Conservation (phyloP, 1,284 basidiomycete genomes). For the Boletus albobrunnescens region DNA sequence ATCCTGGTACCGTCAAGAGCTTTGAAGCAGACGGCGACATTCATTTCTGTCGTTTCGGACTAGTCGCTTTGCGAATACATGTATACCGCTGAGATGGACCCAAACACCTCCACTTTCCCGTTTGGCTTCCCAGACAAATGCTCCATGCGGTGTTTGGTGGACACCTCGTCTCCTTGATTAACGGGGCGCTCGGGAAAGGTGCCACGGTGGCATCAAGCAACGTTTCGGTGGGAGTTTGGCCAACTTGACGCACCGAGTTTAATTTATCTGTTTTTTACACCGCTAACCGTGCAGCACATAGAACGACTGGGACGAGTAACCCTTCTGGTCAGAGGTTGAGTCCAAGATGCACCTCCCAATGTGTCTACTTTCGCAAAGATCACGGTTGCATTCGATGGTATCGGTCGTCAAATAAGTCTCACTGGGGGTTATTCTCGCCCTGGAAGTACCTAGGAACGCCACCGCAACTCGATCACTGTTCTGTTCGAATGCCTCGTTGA, state of each 20-base stretch:
- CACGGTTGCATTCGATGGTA: slow-evolving; percentile 24
- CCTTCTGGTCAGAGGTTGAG: slow-evolving; percentile 16
- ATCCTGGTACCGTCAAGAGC: too few relatives aligned
- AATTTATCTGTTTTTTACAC: neutral
- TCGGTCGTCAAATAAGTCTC: too few relatives aligned
- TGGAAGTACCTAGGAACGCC: slow-evolving; percentile 3
- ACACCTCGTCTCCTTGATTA: slow-evolving; percentile 15
- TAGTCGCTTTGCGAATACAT: slow-evolving; percentile 21
- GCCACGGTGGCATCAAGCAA: slow-evolving; percentile 10
- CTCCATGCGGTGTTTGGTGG: slow-evolving; percentile 23
- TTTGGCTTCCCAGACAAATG: slow-evolving; percentile 26
- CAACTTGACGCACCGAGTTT: neutral
- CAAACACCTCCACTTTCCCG: slow-evolving; percentile 21
- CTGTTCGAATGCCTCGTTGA: slow-evolving; percentile 20
- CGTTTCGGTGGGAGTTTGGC: slow-evolving; percentile 18
- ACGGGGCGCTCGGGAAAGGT: slow-evolving; percentile 1
- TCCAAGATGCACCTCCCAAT: too few relatives aligned
- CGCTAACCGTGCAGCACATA: slow-evolving; percentile 19
- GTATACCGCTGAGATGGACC: slow-evolving; percentile 28
- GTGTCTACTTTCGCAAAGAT: too few relatives aligned
- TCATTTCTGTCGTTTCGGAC: slow-evolving; percentile 1
- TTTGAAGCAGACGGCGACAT: slow-evolving; percentile 8
- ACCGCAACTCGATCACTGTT: too few relatives aligned
- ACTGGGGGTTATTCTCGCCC: too few relatives aligned
- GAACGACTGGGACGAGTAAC: slow-evolving; percentile 9